Evolutionary conservation across 78 protist genomes (phyloP).

Genomic region (Dictyostelium discoideum): dicty_2.7 NC_007091.3:4601001-4601500

Average conservation of each 20-base stretch:
- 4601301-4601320: background rate
- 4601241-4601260: background rate
- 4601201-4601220: background rate
- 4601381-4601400: background rate
- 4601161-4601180: background rate
- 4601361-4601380: background rate
- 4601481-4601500: background rate
- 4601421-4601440: background rate
- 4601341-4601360: background rate
- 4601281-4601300: background rate
- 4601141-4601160: background rate
- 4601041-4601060: background rate
- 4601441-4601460: background rate
- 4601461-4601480: background rate
- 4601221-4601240: background rate
- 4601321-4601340: background rate
- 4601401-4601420: background rate
- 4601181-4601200: background rate
- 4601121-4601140: background rate
- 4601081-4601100: too few species aligned
- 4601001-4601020: background rate
- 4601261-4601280: background rate
- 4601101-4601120: background rate
- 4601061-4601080: background rate
- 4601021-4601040: background rate